These are phyloP conservation scores for Dicorynia guianensis DNA, from an alignment of 306 rosid species.

Conservation along the genomic window DNA sequence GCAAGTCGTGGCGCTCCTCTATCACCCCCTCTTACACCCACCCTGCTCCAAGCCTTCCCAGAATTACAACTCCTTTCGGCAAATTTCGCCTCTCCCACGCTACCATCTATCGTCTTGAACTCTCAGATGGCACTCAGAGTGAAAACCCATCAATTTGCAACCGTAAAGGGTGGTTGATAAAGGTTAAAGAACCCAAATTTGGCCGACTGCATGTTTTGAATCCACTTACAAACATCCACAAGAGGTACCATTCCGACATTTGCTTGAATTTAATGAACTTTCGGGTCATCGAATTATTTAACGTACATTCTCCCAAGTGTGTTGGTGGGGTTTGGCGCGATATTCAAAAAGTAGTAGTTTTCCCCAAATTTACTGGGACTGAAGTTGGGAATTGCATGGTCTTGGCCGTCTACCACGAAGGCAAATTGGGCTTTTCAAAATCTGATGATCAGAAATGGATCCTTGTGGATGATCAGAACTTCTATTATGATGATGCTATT, in stretches of 20 bases:
- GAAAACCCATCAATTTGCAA: background rate
- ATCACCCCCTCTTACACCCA: constrained; percentile 13
- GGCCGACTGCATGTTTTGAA: constrained; percentile 13
- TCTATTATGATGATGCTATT: constrained; percentile 42
- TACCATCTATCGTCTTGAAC: constrained; percentile 32
- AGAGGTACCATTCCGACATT: background rate
- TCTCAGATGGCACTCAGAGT: background rate
- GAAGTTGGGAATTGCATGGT: background rate
- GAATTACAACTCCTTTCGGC: background rate
- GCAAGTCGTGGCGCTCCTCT: constrained; percentile 51
- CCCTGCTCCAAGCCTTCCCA: constrained; percentile 34
- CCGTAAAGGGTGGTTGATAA: constrained; percentile 40
- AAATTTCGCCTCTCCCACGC: background rate
- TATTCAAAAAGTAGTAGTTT: constrained; percentile 16
- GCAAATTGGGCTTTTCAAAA: constrained; percentile 18
- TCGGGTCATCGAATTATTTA: constrained; percentile 32
- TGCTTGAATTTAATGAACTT: constrained; percentile 36
- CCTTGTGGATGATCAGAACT: constrained; percentile 21
- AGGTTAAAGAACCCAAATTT: constrained; percentile 1
- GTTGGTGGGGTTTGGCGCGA: no score
- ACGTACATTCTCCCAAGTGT: background rate
- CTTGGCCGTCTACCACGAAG: background rate
- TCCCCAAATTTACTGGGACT: background rate
- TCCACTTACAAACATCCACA: constrained; percentile 15
- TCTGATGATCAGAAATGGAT: constrained; percentile 27